phyloP scores from a whole-genome alignment of 2,329 filamentous ascomycete species.

The Fusarium veterinarium region DNA sequence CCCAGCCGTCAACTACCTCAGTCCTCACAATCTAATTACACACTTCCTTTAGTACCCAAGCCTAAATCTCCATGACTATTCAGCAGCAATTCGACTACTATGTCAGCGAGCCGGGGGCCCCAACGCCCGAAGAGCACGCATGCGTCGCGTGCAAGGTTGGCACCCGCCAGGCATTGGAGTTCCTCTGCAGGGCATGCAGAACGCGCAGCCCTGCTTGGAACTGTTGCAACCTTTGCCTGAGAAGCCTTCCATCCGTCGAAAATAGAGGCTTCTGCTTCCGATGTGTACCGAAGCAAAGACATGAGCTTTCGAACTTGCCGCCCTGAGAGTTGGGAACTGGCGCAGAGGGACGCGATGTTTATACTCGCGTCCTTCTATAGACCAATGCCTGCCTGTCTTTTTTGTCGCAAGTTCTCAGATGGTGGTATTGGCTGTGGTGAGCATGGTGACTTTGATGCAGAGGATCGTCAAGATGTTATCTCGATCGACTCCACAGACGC shows the following conservation, averaged over 20 bases:
- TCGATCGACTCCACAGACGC: neutral
- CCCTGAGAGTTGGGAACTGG: neutral
- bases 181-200: slow-evolving; percentile 5
- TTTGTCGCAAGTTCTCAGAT: neutral
- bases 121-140: neutral
- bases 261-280: slow-evolving; percentile 3
- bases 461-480: neutral
- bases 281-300: neutral
- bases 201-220: neutral
- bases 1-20: neutral
- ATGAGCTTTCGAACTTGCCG: neutral
- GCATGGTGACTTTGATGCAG: neutral
- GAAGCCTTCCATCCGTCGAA: neutral
- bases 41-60: neutral
- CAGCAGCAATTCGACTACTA: neutral
- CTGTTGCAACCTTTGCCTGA: slow-evolving; percentile 8
- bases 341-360: neutral
- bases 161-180: neutral
- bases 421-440: neutral
- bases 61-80: neutral
- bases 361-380: neutral
- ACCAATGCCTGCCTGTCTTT: neutral
- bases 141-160: slow-evolving; percentile 9
- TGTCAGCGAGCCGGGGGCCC: neutral
- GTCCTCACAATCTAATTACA: neutral